Percentiles rank a stretch among this genome's conserved stretches.
Evolutionary conservation across 768 basidiomycete species (phyloP).

Genomic region (Collybia nuda): DNA sequence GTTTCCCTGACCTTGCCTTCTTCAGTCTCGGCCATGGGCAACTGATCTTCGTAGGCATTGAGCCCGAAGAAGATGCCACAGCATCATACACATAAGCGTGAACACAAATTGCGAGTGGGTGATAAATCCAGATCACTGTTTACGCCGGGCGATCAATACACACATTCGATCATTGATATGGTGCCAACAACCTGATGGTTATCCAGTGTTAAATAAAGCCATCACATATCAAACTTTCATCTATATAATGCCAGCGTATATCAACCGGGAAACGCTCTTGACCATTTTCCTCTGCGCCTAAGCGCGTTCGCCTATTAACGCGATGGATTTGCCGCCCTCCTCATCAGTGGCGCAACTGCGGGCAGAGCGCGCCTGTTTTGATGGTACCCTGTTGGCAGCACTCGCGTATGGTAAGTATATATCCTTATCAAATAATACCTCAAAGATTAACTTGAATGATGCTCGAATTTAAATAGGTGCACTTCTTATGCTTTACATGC

Average conservation of each 20-base stretch:
- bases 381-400: conserved; percentile 29
- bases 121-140: too few relatives aligned
- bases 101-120: too few relatives aligned
- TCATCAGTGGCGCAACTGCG: conserved; percentile 1
- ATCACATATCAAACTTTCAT: background rate
- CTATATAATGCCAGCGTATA: background rate
- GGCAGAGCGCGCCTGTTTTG: conserved; percentile 28
- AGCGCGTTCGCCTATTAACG: background rate
- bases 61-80: too few relatives aligned
- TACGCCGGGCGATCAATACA: too few relatives aligned
- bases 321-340: too few relatives aligned
- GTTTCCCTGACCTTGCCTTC: too few relatives aligned
- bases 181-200: too few relatives aligned
- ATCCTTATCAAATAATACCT: background rate
- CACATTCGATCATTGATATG: too few relatives aligned
- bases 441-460: background rate
- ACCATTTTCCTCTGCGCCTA: conserved; percentile 13
- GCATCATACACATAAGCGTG: too few relatives aligned
- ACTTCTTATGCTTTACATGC: conserved; percentile 37
- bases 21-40: too few relatives aligned
- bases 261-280: background rate
- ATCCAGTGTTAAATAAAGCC: too few relatives aligned
- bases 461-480: conserved; percentile 25
- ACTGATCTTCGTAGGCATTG: too few relatives aligned
- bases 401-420: conserved; percentile 31